Evolutionary conservation across 108 stramenopile genomes (phyloP).

Genomic region (Discostella stelligeroides): DNA sequence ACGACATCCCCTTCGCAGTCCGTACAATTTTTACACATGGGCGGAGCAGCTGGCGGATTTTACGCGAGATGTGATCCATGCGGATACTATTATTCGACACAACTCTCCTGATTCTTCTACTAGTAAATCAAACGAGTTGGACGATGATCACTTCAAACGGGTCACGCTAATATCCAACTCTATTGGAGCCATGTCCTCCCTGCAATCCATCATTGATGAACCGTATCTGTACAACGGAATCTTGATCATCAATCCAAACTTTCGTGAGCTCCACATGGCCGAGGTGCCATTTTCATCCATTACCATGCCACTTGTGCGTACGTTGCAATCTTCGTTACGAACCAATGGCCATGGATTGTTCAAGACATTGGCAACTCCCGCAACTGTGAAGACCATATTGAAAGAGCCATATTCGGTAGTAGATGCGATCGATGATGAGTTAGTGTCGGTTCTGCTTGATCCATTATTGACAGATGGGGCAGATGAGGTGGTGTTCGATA

Average conservation of each 20-base stretch:
- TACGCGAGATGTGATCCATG: conserved; percentile 54
- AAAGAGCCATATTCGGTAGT: conserved; percentile 84
- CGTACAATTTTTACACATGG: conserved; percentile 96
- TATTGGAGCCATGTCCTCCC: conserved; percentile 84
- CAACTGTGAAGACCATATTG: conserved; percentile 84
- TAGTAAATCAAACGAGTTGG: conserved; percentile 2
- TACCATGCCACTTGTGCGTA: conserved; percentile 75
- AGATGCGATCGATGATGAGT: conserved; percentile 86
- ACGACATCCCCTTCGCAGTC: conserved; percentile 65
- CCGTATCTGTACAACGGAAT: conserved; percentile 73
- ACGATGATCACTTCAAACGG: conserved; percentile 17
- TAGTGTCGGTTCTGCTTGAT: conserved; percentile 83
- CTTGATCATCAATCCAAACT: conserved; percentile 83
- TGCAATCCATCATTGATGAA: conserved; percentile 87
- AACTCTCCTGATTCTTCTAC: too few species aligned
- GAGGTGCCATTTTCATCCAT: conserved; percentile 78
- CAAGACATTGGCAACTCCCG: conserved; percentile 76
- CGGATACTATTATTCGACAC: neutral
- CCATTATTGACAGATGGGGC: conserved; percentile 87
- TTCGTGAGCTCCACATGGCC: conserved; percentile 87
- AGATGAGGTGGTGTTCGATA: conserved; percentile 93
- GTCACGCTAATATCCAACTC: conserved; percentile 91
- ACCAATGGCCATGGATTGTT: conserved; percentile 81
- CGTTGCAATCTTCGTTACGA: conserved; percentile 72
- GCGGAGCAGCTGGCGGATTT: conserved; percentile 79